Conservation (phyloP, 2,329 filamentous ascomycete species). For the Penicillium sp. region DNA sequence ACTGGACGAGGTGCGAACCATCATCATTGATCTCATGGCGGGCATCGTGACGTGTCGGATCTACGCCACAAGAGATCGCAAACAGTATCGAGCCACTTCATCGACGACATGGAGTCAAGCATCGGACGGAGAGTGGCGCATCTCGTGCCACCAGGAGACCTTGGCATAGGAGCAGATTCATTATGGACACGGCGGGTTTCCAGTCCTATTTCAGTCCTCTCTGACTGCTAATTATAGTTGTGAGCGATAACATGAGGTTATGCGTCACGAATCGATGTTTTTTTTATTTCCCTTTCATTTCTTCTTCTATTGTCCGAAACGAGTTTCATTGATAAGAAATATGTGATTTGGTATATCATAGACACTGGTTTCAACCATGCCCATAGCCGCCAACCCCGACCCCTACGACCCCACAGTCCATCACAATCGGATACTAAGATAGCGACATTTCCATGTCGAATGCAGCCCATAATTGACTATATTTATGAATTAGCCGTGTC, state of each 20-base stretch:
- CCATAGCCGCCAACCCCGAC: too few relatives aligned
- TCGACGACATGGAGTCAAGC: constrained; percentile 43
- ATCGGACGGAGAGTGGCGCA: constrained; percentile 43
- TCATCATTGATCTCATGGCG: constrained; percentile 44
- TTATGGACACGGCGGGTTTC: too few relatives aligned
- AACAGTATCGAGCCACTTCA: constrained; percentile 33
- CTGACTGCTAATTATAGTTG: background rate
- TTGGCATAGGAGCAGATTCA: constrained; percentile 22
- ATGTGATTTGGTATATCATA: too few relatives aligned
- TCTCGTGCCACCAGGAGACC: constrained; percentile 42
- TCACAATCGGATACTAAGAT: too few relatives aligned
- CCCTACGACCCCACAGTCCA: too few relatives aligned
- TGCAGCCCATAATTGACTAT: too few relatives aligned
- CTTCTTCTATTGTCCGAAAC: background rate
- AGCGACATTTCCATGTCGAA: too few relatives aligned
- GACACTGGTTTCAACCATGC: too few relatives aligned
- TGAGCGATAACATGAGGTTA: constrained; percentile 1
- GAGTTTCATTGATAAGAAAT: too few relatives aligned
- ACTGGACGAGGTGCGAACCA: constrained; percentile 33
- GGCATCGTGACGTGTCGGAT: constrained; percentile 40
- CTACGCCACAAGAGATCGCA: constrained; percentile 31
- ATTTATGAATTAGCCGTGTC: too few relatives aligned
- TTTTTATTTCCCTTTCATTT: background rate
- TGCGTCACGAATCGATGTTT: constrained; percentile 5
- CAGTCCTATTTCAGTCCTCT: too few relatives aligned